Conservation (phyloP, 805 yeast genomes). For the Ogataea philodendri region DNA sequence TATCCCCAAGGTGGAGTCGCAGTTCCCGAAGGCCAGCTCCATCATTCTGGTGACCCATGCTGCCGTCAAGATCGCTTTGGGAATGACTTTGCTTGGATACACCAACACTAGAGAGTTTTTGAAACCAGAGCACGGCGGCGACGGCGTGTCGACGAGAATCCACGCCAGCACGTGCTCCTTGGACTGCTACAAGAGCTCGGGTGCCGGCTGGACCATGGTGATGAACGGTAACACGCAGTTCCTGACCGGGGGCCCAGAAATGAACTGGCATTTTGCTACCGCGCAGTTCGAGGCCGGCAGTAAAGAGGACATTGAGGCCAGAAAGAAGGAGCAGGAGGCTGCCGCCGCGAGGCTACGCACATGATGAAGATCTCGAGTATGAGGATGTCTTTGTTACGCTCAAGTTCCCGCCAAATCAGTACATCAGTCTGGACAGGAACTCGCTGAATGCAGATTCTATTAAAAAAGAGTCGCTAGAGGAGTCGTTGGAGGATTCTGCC, state of each 20-base stretch:
- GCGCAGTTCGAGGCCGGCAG: slow-evolving; percentile 81
- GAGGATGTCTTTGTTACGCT: slow-evolving; percentile 54
- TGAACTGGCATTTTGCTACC: slow-evolving; percentile 82
- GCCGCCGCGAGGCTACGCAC: slow-evolving; percentile 30
- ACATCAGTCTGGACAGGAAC: slow-evolving; percentile 17
- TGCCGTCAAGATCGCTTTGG: slow-evolving; percentile 86
- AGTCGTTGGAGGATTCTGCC: slow-evolving; percentile 10
- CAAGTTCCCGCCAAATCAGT: slow-evolving; percentile 44
- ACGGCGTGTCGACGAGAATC: slow-evolving; percentile 35
- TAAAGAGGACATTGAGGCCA: slow-evolving; percentile 71
- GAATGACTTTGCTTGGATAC: slow-evolving; percentile 66
- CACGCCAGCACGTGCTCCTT: slow-evolving; percentile 85
- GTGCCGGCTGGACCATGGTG: slow-evolving; percentile 53
- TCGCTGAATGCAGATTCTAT: slow-evolving; percentile 22
- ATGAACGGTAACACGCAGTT: slow-evolving; percentile 76
- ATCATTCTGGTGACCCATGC: slow-evolving; percentile 88
- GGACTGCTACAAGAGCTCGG: slow-evolving; percentile 52
- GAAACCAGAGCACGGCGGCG: slow-evolving; percentile 43
- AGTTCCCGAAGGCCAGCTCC: slow-evolving; percentile 58
- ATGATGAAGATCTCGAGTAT: slow-evolving; percentile 33
- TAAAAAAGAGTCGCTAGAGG: slow-evolving; percentile 11
- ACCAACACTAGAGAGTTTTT: slow-evolving; percentile 50
- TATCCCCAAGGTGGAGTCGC: slow-evolving; percentile 52
- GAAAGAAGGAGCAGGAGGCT: slow-evolving; percentile 34
- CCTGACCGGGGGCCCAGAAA: slow-evolving; percentile 77